phyloP scores from a whole-genome alignment of 225 moss, liverwort and hornwort genomes.

The Rhytidiadelphus loreus region DNA sequence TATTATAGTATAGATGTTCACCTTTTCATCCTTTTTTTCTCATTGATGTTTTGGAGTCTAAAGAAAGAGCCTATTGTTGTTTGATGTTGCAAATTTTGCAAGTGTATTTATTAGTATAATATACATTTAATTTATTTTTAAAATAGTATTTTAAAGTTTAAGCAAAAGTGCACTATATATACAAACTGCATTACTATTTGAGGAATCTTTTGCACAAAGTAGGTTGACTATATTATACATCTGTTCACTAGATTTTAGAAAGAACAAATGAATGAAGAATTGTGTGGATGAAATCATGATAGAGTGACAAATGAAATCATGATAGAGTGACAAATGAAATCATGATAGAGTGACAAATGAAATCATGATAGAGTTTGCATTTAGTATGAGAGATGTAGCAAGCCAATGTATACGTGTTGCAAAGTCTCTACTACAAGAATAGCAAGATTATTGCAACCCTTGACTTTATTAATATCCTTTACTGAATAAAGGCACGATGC shows the following conservation, averaged over 20 bases:
- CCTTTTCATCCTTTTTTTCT: background rate
- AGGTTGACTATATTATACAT: background rate
- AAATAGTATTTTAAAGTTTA: background rate
- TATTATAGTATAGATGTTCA: rapidly evolving
- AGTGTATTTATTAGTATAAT: rapidly evolving
- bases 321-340: background rate
- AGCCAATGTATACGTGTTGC: background rate
- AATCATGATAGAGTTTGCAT: background rate
- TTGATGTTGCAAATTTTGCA: background rate
- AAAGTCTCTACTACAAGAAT: background rate
- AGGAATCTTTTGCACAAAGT: background rate
- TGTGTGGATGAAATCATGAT: background rate
- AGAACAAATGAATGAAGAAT: background rate
- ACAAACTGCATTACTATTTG: background rate
- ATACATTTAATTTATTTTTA: background rate
- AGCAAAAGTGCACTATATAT: background rate
- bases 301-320: background rate
- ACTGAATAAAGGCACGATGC: too few species aligned
- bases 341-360: background rate
- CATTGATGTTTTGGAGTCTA: too few species aligned
- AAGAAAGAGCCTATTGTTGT: too few species aligned
- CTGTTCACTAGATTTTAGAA: background rate
- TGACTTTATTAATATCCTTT: too few species aligned
- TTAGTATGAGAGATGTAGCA: background rate
- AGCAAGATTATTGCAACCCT: background rate